Evolutionary conservation across 2,329 filamentous ascomycete species (phyloP), one percentile per base, ranked within the genome.

Genomic region (Exophiala xenobiotica): DNA sequence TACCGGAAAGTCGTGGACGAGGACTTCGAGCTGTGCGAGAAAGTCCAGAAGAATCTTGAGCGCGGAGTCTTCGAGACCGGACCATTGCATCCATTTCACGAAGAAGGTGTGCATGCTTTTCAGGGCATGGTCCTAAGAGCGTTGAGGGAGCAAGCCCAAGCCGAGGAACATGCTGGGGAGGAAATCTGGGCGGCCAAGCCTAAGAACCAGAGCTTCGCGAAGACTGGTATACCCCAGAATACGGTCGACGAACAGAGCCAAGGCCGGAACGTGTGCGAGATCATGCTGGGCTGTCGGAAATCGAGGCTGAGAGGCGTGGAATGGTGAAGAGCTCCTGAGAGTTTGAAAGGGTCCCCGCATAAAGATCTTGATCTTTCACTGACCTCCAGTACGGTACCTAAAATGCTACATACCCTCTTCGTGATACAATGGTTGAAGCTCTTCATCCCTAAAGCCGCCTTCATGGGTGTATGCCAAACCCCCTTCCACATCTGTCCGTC

Each of bases 1-100:
- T 85, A 84, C 71, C 80, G 80, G 66, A 78, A 78, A 53, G 78
- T 81, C 3, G 78, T 77, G 0, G 62, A 78, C 50, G 78, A 81
- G 54, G 78, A 81, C 49, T 79, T 72, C 51, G 78, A 80, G 62
- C 67, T 81, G 1, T 81, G 78, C 56, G 78, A 80, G 61, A 77
- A 72, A 46, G 75, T 77, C 2, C 78, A 81, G 59, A 65, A 68
- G 24, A 81, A 81, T 54, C 65, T 81, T 8, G 70, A 75, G 39
- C 72, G 68, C 11, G 78, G 78, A 0, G 70, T 81, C 2, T 81
- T 83, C 53, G 68, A 81, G 63, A 82, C 78, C 59, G 82, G 82
- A 37, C 76, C 82, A 62, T 69, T 85, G 64, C 82, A 85, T 64
- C 81, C 82, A 0, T 71, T 73, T 45, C 75, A 78, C 65, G 82